Percentiles rank a stretch among this genome's conserved stretches.
Conservation (phyloP, 2,329 filamentous ascomycete species). For the Cladobotryum protrusum region DNA sequence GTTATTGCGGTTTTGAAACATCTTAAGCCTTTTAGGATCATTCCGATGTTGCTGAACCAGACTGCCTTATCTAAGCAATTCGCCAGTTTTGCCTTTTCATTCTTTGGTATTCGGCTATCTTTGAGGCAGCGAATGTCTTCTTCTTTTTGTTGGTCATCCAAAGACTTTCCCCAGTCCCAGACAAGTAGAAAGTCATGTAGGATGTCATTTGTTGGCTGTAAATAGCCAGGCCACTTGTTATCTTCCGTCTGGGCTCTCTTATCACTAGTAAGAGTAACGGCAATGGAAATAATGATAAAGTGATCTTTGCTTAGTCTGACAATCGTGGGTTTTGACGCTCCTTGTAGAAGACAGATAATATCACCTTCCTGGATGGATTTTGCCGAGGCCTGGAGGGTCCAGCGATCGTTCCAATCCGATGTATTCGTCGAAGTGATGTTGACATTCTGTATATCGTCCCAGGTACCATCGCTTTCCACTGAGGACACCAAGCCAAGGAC, state of each 20-base stretch:
- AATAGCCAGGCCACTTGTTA: not conserved
- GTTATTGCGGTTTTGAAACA: not conserved
- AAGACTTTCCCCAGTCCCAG: not conserved
- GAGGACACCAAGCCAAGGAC: not conserved
- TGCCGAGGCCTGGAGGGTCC: not conserved
- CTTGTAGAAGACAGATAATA: conserved; percentile 3
- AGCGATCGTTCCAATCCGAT: not conserved
- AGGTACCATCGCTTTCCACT: not conserved
- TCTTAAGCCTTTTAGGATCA: not conserved
- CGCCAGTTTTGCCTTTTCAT: not conserved
- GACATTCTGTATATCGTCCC: conserved; percentile 1
- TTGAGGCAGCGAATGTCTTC: not conserved
- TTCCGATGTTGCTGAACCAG: not conserved
- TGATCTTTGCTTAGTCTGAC: not conserved
- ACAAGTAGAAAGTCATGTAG: not conserved
- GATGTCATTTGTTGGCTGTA: not conserved
- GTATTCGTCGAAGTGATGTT: not conserved
- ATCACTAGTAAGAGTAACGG: not conserved
- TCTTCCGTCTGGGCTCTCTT: too few species aligned
- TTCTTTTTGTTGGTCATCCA: not conserved
- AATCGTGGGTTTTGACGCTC: conserved; percentile 2
- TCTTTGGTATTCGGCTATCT: not conserved
- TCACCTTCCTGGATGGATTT: conserved; percentile 1
- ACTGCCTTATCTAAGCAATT: not conserved
- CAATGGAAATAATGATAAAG: conserved; percentile 1